A percentile compares a stretch with the other conserved stretches of the same genome.
Conservation (phyloP, 2,329 filamentous ascomycete species). For the Kalmusia sp. region DNA sequence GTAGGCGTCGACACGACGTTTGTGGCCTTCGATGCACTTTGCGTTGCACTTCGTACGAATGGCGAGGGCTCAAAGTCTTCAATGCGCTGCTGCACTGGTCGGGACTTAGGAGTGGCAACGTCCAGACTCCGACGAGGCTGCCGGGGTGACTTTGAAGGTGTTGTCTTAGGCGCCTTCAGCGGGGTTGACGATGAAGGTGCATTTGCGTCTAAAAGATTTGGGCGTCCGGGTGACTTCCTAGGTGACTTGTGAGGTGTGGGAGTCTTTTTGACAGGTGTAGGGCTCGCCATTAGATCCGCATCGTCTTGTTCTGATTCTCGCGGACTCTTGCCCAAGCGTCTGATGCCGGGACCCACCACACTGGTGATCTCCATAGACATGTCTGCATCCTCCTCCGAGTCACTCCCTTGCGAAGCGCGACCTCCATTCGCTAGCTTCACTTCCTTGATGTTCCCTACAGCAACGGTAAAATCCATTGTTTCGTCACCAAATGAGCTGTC, state of each 20-base stretch:
- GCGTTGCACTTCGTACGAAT: conserved; percentile 36
- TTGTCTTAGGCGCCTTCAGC: conserved; percentile 21
- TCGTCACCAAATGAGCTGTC: conserved; percentile 39
- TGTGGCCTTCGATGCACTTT: conserved; percentile 24
- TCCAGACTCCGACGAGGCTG: conserved; percentile 33
- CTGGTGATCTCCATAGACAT: conserved; percentile 62
- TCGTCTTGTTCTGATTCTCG: conserved; percentile 29
- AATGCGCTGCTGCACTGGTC: conserved; percentile 30
- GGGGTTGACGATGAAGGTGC: conserved; percentile 16
- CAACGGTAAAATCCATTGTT: conserved; percentile 50
- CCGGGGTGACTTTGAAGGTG: conserved; percentile 33
- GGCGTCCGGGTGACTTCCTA: conserved; percentile 28
- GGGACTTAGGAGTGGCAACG: conserved; percentile 37
- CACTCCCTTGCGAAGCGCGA: conserved; percentile 13
- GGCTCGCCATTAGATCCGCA: conserved; percentile 3
- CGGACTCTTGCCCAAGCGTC: conserved; percentile 21
- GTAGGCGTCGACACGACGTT: conserved; percentile 32
- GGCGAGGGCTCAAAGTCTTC: conserved; percentile 45
- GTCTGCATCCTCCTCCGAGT: conserved; percentile 37
- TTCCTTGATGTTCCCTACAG: conserved; percentile 45
- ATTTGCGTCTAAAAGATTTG: conserved; percentile 15
- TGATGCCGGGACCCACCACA: conserved; percentile 55
- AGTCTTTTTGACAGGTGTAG: conserved; percentile 15
- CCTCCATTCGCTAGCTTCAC: conserved; percentile 10
- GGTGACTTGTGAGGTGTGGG: conserved; percentile 34